Conservation (phyloP, 2,329 filamentous ascomycete genomes). For the Paecilomyces sp. region DNA sequence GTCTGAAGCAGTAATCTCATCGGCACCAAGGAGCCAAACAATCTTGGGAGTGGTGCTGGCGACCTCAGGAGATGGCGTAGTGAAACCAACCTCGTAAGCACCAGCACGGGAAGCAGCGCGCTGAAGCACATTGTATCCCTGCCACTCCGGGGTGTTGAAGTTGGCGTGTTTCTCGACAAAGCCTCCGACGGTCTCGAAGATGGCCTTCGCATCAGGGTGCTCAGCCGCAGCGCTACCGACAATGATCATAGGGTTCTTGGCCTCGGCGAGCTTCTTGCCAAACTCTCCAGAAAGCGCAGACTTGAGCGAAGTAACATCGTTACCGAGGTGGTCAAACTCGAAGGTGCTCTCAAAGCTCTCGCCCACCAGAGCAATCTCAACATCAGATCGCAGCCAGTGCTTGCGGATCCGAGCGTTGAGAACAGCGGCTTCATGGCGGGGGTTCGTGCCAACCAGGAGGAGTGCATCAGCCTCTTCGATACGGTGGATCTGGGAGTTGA, state of each 20-base stretch:
- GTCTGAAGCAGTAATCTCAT: slow-evolving; percentile 77
- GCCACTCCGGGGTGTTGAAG: slow-evolving; percentile 87
- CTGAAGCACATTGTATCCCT: slow-evolving; percentile 95
- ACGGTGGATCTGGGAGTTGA: slow-evolving; percentile 92
- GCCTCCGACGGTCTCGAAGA: slow-evolving; percentile 81
- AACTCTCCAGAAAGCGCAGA: slow-evolving; percentile 77
- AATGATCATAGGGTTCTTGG: slow-evolving; percentile 93
- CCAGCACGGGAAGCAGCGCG: slow-evolving; percentile 85
- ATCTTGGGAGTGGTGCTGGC: slow-evolving; percentile 87
- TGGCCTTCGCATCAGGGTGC: slow-evolving; percentile 82
- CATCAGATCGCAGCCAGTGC: slow-evolving; percentile 92
- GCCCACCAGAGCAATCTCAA: slow-evolving; percentile 86
- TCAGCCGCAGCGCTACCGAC: slow-evolving; percentile 89
- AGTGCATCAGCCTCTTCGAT: slow-evolving; percentile 91
- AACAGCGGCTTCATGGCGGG: slow-evolving; percentile 87
- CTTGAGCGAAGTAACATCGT: slow-evolving; percentile 73
- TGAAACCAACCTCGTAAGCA: slow-evolving; percentile 94
- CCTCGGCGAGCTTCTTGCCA: slow-evolving; percentile 81
- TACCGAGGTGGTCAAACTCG: slow-evolving; percentile 85
- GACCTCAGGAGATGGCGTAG: slow-evolving; percentile 71
- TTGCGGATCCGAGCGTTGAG: slow-evolving; percentile 96
- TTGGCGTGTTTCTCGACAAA: slow-evolving; percentile 92
- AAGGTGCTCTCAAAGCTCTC: slow-evolving; percentile 92
- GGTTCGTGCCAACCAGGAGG: slow-evolving; percentile 89
- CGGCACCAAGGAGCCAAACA: slow-evolving; percentile 91